Conservation (phyloP, 768 basidiomycete genomes). For the Candolleomyces efflorescens region DNA sequence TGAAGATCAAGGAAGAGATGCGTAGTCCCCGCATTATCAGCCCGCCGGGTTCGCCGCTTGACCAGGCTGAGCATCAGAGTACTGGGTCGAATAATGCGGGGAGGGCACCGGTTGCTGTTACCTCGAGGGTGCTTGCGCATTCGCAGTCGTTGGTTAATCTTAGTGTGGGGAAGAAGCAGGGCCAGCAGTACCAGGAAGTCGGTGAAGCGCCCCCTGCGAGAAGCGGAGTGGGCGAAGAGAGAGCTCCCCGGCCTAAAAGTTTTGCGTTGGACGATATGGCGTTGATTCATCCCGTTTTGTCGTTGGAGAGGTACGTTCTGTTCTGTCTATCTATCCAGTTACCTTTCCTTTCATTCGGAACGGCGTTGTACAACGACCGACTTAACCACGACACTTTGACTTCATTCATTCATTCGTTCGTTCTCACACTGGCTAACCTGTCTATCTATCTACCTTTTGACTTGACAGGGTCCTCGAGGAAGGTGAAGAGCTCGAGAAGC, state of each 20-base stretch:
- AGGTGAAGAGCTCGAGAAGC: conserved; percentile 51
- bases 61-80: conserved; percentile 10
- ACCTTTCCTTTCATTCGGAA: no score
- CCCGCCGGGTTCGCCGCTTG: conserved; percentile 45
- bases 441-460: conserved; percentile 4
- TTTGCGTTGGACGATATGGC: conserved; percentile 59
- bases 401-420: no score
- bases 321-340: no score
- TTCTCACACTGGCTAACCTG: no score
- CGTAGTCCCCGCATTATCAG: conserved; percentile 35
- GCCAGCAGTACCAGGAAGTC: no score
- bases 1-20: conserved; percentile 48
- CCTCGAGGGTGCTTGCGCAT: conserved; percentile 46
- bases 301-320: conserved; percentile 43
- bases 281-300: conserved; percentile 54
- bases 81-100: conserved; percentile 6
- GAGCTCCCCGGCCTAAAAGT: conserved; percentile 47
- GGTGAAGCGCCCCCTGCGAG: conserved; percentile 7
- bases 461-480: conserved; percentile 63
- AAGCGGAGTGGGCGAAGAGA: conserved; percentile 8
- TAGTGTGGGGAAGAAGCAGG: conserved; percentile 7
- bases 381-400: no score
- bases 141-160: conserved; percentile 43
- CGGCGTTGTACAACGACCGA: no score
- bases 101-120: conserved; percentile 21